Evolutionary conservation across 768 basidiomycete genomes (phyloP), one percentile per base, ranked within the genome.

Genomic region (Tulasnella sp.): DNA sequence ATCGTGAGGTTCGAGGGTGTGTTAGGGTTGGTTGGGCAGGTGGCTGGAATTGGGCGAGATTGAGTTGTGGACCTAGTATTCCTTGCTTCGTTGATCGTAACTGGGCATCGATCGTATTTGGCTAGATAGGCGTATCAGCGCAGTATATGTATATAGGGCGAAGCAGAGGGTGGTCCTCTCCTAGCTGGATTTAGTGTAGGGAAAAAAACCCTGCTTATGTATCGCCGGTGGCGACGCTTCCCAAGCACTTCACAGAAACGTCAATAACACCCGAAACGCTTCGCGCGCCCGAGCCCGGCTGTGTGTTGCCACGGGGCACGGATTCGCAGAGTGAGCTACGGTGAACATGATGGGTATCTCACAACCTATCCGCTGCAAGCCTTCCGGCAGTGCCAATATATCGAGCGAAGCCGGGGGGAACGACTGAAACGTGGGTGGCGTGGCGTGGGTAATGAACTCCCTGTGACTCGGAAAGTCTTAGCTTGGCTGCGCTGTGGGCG

Each of bases 1-100:
- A 82, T 92, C 67, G 88, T 88, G 15, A 82, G 86, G 2, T 83
- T 88, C 39, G 91, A 93, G 77, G 91, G 91, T 9, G 87, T 92
- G 29, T 90, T 93, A 78, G 91, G 92, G 81, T 83, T 87, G 38
- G 81, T 85, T 25, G 82, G 58, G 5, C 58, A 34, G 31, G 58
- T 45, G 36, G 49, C 72, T 54, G 39, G 40, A 25, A 29, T 73
- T 40, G 42, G 40, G 25, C 72, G 72, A 73, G 17, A 29, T 25
- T 73, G 58, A 64, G 25, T 34, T 19, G 39, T 39, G 19, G 49
- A 49, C 5, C 17, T 17, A 19, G 45, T 7, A n/a, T 5, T 19
- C 14, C 29, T 34, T 14, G 4, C 0, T 64, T 64, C 12, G 14
- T 64, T 25, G 58, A 64, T 64, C 31, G 25, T 25, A 64, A 29